Percentiles rank a stretch among this genome's conserved stretches.
Evolutionary conservation across 805 yeast genomes (phyloP).

Genomic region (Jamesozyma jinghongensis): DNA sequence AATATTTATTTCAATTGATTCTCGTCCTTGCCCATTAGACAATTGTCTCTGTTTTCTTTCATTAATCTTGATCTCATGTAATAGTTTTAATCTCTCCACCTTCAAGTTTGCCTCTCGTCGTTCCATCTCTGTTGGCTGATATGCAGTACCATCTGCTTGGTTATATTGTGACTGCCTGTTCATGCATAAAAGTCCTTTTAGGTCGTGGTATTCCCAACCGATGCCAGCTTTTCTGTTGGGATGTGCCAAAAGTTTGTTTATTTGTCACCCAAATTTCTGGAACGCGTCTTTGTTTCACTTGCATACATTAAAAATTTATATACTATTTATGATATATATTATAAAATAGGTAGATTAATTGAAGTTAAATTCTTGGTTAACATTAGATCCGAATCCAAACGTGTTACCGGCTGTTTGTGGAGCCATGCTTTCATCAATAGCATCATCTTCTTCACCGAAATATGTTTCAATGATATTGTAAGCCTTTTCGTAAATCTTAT

Average conservation of each 20-base stretch:
- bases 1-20: too few species aligned
- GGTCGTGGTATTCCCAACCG: too few species aligned
- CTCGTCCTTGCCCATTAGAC: too few species aligned
- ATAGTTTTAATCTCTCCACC: not conserved
- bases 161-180: too few species aligned
- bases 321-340: not conserved
- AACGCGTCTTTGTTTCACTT: too few species aligned
- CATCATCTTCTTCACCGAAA: slow-evolving; percentile 74
- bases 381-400: slow-evolving; percentile 76
- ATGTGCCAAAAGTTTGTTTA: too few species aligned
- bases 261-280: too few species aligned
- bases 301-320: too few species aligned
- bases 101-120: not conserved
- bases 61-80: not conserved
- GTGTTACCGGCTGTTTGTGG: slow-evolving; percentile 74
- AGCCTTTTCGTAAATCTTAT: slow-evolving; percentile 86
- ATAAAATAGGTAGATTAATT: slow-evolving; percentile 8
- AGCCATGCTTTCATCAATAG: slow-evolving; percentile 65
- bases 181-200: too few species aligned
- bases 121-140: not conserved
- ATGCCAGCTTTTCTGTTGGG: too few species aligned
- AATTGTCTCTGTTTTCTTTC: not conserved
- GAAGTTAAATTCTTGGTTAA: slow-evolving; percentile 39
- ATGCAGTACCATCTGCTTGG: too few species aligned
- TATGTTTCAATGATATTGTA: slow-evolving; percentile 83